phyloP scores from a whole-genome alignment of 495 filamentous ascomycete genomes.

The Lophium mytilinum region DNA sequence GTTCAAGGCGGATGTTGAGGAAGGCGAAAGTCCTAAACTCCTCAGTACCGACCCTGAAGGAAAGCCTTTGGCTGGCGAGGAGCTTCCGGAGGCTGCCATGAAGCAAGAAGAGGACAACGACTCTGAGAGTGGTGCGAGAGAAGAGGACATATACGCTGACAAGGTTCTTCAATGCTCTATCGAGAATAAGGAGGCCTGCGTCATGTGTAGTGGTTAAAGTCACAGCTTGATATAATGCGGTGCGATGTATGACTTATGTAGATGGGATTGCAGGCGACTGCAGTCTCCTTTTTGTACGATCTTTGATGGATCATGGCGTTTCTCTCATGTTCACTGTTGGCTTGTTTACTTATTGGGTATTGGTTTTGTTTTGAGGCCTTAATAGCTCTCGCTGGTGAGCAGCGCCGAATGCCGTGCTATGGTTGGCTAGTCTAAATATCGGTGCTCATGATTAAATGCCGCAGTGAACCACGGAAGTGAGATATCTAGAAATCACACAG shows the following conservation, averaged over 20 bases:
- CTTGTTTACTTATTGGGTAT: neutral
- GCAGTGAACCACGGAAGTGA: no score
- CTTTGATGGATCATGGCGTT: neutral
- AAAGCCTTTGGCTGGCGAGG: constrained; percentile 46
- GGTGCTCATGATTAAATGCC: no score
- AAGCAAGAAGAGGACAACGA: constrained; percentile 58
- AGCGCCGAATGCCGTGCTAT: no score
- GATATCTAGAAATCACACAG: no score
- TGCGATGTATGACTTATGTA: neutral
- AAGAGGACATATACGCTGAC: constrained; percentile 88
- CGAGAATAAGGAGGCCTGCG: constrained; percentile 79
- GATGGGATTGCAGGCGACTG: neutral
- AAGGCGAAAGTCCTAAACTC: constrained; percentile 68
- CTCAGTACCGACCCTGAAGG: constrained; percentile 60
- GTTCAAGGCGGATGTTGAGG: constrained; percentile 60
- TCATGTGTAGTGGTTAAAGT: constrained; percentile 78
- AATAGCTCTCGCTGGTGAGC: neutral
- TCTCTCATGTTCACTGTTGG: neutral
- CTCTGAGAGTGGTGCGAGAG: constrained; percentile 57
- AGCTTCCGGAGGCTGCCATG: constrained; percentile 38
- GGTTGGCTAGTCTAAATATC: no score
- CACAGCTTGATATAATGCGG: neutral
- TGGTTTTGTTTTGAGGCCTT: neutral
- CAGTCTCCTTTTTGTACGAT: neutral
- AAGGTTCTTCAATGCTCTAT: constrained; percentile 85